Conservation (phyloP, 306 rosid species). For the Prunus persica region Prunus_persica_NCBIv2 NC_034010.1:1236501-1237000, state of each 20-base stretch:
- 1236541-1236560: too few relatives aligned
- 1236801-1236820: background rate
- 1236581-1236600: background rate
- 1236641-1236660: background rate
- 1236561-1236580: too few relatives aligned
- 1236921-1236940: background rate
- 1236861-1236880: background rate
- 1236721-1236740: too few relatives aligned
- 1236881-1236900: background rate
- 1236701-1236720: too few relatives aligned
- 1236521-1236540: too few relatives aligned
- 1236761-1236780: background rate
- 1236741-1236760: background rate
- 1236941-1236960: background rate
- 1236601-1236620: conserved; percentile 12
- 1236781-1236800: background rate
- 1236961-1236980: background rate
- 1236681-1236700: conserved; percentile 2
- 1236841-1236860: background rate
- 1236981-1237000: background rate
- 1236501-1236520: fast-evolving
- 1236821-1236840: background rate
- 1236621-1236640: background rate
- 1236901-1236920: background rate
- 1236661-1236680: conserved; percentile 10